These are phyloP conservation scores for Alloascoidea africana DNA, from an alignment of 805 yeast genomes.

Conservation along the genomic window DNA sequence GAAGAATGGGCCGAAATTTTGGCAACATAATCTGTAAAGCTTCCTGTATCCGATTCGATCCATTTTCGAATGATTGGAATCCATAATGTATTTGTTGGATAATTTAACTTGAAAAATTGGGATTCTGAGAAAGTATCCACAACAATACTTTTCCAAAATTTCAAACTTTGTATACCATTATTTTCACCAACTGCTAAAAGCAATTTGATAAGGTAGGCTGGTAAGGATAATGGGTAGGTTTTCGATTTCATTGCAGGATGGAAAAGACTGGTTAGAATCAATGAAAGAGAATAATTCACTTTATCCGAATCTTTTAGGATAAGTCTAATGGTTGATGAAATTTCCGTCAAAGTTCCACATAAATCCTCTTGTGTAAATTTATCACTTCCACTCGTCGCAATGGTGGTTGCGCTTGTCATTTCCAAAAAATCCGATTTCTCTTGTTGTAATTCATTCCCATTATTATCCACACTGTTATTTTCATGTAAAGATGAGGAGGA, in stretches of 20 bases:
- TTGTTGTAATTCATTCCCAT: no score
- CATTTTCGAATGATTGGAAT: conserved; percentile 39
- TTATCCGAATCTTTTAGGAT: conserved; percentile 49
- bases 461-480: background rate
- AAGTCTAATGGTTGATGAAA: conserved; percentile 24
- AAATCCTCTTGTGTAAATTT: conserved; percentile 26
- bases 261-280: conserved; percentile 37
- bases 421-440: conserved; percentile 3
- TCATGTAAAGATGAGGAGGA: conserved; percentile 4
- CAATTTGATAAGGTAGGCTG: conserved; percentile 28
- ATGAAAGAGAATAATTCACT: conserved; percentile 29
- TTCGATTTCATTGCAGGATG: conserved; percentile 36
- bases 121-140: conserved; percentile 51
- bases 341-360: conserved; percentile 23
- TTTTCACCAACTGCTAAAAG: conserved; percentile 16
- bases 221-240: conserved; percentile 21
- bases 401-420: conserved; percentile 8
- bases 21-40: conserved; percentile 32
- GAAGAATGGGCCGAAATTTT: conserved; percentile 31
- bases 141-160: conserved; percentile 49
- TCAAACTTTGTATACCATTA: conserved; percentile 21
- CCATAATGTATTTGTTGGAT: conserved; percentile 29
- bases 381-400: conserved; percentile 7
- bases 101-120: conserved; percentile 30
- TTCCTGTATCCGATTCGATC: conserved; percentile 50